phyloP scores from a whole-genome alignment of 805 yeast genomes.

The Candida awuae region DNA sequence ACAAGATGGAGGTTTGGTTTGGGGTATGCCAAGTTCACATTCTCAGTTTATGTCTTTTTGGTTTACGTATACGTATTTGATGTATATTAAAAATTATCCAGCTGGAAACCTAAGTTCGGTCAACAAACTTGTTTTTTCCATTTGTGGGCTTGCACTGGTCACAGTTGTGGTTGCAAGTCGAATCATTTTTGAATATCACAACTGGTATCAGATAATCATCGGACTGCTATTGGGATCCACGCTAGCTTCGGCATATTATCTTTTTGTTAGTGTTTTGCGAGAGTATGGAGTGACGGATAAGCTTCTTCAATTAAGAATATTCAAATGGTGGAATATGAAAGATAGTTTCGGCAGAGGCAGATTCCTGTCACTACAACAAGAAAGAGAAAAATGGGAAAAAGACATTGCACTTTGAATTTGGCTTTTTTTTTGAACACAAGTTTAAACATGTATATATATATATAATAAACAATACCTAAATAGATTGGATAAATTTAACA shows the following conservation, averaged over 20 bases:
- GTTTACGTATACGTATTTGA: conserved; percentile 46
- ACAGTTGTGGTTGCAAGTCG: conserved; percentile 53
- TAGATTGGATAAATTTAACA: conserved; percentile 3
- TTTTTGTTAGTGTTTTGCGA: conserved; percentile 45
- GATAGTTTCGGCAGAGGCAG: conserved; percentile 39
- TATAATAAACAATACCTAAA: background rate
- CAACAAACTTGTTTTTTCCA: conserved; percentile 13
- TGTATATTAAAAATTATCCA: conserved; percentile 34
- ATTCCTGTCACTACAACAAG: conserved; percentile 15
- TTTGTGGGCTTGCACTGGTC: background rate
- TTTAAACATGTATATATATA: too few species aligned
- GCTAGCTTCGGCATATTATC: conserved; percentile 52
- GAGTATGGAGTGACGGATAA: conserved; percentile 62
- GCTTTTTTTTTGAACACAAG: too few species aligned
- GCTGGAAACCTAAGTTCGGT: conserved; percentile 18
- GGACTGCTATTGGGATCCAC: conserved; percentile 60
- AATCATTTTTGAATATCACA: conserved; percentile 72
- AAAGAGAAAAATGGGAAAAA: conserved; percentile 22
- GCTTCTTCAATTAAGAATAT: conserved; percentile 52
- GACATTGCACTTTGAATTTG: too few species aligned
- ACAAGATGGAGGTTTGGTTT: conserved; percentile 35
- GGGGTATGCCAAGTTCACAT: conserved; percentile 97
- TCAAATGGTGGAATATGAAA: conserved; percentile 44
- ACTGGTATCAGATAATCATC: conserved; percentile 59
- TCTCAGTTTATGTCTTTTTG: conserved; percentile 92